These are phyloP conservation scores for Penicillium antarcticum DNA, from an alignment of 495 filamentous ascomycete species.

Conservation along the genomic window DNA sequence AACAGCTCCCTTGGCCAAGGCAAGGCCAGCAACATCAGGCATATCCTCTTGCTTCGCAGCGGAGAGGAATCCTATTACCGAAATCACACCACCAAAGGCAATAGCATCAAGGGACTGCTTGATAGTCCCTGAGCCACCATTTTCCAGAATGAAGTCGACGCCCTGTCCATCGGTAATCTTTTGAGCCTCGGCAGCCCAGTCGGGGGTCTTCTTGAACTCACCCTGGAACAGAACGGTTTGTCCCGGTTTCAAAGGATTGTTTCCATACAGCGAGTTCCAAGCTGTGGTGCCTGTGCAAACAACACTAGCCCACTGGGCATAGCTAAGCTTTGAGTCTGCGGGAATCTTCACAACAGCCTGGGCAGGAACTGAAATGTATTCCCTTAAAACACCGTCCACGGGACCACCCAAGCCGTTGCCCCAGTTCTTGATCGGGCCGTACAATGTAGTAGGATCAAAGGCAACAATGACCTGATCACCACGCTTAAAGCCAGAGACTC, in stretches of 20 bases:
- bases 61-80: conserved; percentile 56
- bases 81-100: conserved; percentile 57
- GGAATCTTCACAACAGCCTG: conserved; percentile 60
- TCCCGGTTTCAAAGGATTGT: conserved; percentile 49
- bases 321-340: conserved; percentile 49
- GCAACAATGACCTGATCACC: conserved; percentile 66
- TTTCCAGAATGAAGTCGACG: conserved; percentile 63
- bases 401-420: conserved; percentile 59
- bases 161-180: conserved; percentile 53
- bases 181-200: conserved; percentile 64
- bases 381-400: conserved; percentile 60
- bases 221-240: conserved; percentile 67
- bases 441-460: conserved; percentile 66
- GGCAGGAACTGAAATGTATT: conserved; percentile 61
- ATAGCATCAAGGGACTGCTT: conserved; percentile 52
- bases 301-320: conserved; percentile 55
- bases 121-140: conserved; percentile 58
- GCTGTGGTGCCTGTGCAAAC: conserved; percentile 58
- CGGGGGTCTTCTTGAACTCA: conserved; percentile 34
- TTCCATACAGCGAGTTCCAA: conserved; percentile 72
- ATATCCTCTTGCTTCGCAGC: conserved; percentile 22
- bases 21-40: conserved; percentile 45
- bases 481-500: conserved; percentile 54
- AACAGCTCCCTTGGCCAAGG: conserved; percentile 40
- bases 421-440: conserved; percentile 37